Percentiles rank a stretch among this genome's conserved stretches.
These are phyloP conservation scores for Nannizzia gypsea DNA, from an alignment of 2,329 filamentous ascomycete species.

Conservation along the genomic window DNA sequence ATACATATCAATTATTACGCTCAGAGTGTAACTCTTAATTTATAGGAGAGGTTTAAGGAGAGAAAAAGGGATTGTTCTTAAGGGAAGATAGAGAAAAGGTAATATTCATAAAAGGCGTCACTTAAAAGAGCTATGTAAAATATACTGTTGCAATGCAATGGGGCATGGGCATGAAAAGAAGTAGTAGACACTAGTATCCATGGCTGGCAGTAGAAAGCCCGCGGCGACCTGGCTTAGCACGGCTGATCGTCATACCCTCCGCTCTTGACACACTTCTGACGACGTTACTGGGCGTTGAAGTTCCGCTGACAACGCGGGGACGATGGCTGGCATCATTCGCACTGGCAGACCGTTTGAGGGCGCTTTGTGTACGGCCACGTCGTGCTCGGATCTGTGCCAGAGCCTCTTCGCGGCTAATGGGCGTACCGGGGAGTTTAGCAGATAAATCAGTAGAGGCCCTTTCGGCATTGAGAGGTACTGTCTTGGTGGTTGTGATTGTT, in stretches of 20 bases:
- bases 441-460: constrained; percentile 15
- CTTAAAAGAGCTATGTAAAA: not conserved
- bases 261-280: constrained; percentile 26
- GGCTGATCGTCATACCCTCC: constrained; percentile 19
- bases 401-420: constrained; percentile 37
- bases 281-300: constrained; percentile 9
- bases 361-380: constrained; percentile 32
- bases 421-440: constrained; percentile 29
- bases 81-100: not conserved
- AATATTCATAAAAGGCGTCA: not conserved
- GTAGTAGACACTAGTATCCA: not conserved
- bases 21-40: not conserved
- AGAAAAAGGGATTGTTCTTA: too few species aligned
- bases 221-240: constrained; percentile 14
- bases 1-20: not conserved
- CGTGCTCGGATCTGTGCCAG: constrained; percentile 40
- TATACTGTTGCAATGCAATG: constrained; percentile 1
- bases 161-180: not conserved
- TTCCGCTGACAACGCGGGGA: not conserved
- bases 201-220: constrained; percentile 19
- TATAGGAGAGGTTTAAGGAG: not conserved
- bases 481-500: constrained; percentile 21
- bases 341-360: constrained; percentile 30
- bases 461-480: constrained; percentile 24
- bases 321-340: constrained; percentile 25